Percentiles rank a stretch among this genome's conserved stretches.
Evolutionary conservation across 495 filamentous ascomycete genomes (phyloP).

Genomic region (Aspergillus sclerotioniger): DNA sequence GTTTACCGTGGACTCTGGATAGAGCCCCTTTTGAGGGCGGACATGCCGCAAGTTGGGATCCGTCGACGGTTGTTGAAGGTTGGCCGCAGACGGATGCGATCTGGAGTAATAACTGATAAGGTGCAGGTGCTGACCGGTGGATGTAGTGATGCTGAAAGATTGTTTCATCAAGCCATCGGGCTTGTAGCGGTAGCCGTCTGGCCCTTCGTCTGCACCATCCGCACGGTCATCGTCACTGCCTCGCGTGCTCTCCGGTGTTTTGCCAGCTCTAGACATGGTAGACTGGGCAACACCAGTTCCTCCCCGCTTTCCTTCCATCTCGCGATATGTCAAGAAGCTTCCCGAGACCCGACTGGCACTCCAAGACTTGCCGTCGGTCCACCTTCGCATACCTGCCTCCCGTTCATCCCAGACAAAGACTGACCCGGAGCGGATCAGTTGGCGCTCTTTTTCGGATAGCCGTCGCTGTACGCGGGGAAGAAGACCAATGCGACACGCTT

Average conservation of each 20-base stretch:
- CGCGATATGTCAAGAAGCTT: constrained; percentile 94
- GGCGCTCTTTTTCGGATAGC: constrained; percentile 94
- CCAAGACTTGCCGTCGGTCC: constrained; percentile 99
- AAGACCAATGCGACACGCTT: constrained; percentile 87
- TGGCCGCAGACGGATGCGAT: constrained; percentile 61
- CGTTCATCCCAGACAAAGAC: constrained; percentile 99
- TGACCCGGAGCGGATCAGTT: constrained; percentile 89
- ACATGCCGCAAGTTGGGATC: constrained; percentile 83
- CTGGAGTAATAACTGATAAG: constrained; percentile 96
- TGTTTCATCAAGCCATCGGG: constrained; percentile 98
- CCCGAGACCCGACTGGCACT: constrained; percentile 96
- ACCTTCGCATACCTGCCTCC: constrained; percentile 96
- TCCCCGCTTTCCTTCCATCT: constrained; percentile 96
- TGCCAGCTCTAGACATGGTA: constrained; percentile 58
- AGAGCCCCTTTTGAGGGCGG: constrained; percentile 83
- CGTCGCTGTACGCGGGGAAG: constrained; percentile 89
- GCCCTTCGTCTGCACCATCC: constrained; percentile 73
- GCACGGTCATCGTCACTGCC: constrained; percentile 77
- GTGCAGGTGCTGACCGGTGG: constrained; percentile 85
- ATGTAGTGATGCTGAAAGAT: constrained; percentile 97
- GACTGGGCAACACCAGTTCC: constrained; percentile 57
- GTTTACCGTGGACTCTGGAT: constrained; percentile 94
- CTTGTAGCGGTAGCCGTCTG: constrained; percentile 96
- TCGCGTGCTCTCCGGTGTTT: constrained; percentile 75
- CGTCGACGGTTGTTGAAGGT: constrained; percentile 72